These are phyloP conservation scores for Balansia obtecta DNA, from an alignment of 2,329 filamentous ascomycete genomes.

Conservation along the genomic window DNA sequence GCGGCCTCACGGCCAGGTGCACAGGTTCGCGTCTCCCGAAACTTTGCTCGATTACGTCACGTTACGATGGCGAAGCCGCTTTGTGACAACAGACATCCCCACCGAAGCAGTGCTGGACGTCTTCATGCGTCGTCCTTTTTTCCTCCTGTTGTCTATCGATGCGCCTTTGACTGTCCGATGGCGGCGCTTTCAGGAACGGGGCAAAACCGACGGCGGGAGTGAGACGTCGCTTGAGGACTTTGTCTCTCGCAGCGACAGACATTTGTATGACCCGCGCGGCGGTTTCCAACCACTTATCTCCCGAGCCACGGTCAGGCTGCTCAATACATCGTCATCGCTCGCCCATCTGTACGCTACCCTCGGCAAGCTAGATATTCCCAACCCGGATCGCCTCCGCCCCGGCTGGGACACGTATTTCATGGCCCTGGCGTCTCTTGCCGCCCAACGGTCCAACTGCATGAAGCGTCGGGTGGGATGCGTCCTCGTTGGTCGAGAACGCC, in stretches of 20 bases:
- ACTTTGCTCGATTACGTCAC: conserved; percentile 77
- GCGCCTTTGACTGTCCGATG: conserved; percentile 77
- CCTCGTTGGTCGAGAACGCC: conserved; percentile 63
- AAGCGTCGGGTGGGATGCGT: conserved; percentile 93
- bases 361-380: conserved; percentile 60
- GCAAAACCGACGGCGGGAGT: conserved; percentile 10
- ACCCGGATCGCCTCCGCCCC: conserved; percentile 70
- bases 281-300: conserved; percentile 69
- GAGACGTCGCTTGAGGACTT: conserved; percentile 40
- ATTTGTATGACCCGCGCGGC: conserved; percentile 55
- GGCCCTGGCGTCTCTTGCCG: conserved; percentile 84
- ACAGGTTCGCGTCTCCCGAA: conserved; percentile 48
- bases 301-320: conserved; percentile 68
- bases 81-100: conserved; percentile 76
- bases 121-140: conserved; percentile 73
- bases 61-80: conserved; percentile 67
- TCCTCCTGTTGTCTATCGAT: conserved; percentile 84
- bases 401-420: conserved; percentile 98
- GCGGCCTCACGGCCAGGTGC: conserved; percentile 10
- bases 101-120: conserved; percentile 61
- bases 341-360: conserved; percentile 62
- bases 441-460: conserved; percentile 93
- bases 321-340: conserved; percentile 70
- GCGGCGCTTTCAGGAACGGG: conserved; percentile 52
- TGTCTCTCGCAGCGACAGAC: conserved; percentile 49